Base-by-base conservation (phyloP, 441 rosid genomes). In the Eruca vesicaria region DNA sequence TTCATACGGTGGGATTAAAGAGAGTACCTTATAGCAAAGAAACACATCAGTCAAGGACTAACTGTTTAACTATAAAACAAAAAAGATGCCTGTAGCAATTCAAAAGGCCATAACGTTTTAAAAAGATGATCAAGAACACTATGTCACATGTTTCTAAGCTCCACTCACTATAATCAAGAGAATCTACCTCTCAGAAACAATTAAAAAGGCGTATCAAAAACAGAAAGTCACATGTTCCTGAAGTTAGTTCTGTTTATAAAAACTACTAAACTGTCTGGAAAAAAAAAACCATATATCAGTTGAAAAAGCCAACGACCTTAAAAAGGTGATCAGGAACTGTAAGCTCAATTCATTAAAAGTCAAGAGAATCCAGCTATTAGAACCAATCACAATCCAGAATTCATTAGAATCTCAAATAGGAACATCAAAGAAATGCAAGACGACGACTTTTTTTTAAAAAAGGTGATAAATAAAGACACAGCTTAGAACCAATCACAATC, bases 1-100 rank as follows among this genome's bases (percentile, higher is more conserved):
- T 63, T 88, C 97, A 26, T 84, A 91, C 0, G 86, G 70, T 70
- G 99, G 98, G 68, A 96, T 94, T 29, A 90, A 76, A 74, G 97
- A 87, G 38, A 93, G 97, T 48, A 96, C 87, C 97, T 92, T 12
- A 72, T 36, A 48, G n/a, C 52, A 12, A 71, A 72, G 43, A 18
- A 48, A 69, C 71, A 3, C 48, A 76, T 43, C 23, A 41, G n/a
- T 9, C 64, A 74, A 28, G 14, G 7, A 60, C 15, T 55, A 59
- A 2, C 63, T 59, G 14, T 59, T 29, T 29, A 21, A 29, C 20
- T 4, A 16, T 32, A 16, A 10, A 56, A 56, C 29, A 48, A 48
- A 16, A n/a, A 48, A 7, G 53, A 55, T 14, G 8, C 63, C 35
- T 29, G 3, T 9, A 33, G 52, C 32, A 56, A 21, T 0, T 5